phyloP scores from a whole-genome alignment of 2,329 filamentous ascomycete species.

The Cladosporium sp. region DNA sequence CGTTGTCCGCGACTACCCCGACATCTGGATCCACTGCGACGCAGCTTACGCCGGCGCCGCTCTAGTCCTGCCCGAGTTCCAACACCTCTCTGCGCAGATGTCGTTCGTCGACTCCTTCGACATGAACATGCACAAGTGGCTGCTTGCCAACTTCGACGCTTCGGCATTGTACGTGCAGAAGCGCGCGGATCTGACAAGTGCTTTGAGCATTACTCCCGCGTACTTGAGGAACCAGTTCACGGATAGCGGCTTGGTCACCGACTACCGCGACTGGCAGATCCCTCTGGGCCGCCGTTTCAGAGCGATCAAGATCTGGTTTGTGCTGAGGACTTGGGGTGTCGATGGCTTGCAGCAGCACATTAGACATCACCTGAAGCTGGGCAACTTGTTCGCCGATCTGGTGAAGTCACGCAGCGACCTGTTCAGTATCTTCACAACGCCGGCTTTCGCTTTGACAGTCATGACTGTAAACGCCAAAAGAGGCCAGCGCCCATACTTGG shows the following conservation, averaged over 20 bases:
- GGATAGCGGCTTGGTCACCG: conserved; percentile 80
- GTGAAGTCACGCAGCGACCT: conserved; percentile 64
- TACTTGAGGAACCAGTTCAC: conserved; percentile 83
- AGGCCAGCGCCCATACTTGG: conserved; percentile 28
- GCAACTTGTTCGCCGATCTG: conserved; percentile 67
- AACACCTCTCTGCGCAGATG: conserved; percentile 64
- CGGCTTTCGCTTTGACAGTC: conserved; percentile 77
- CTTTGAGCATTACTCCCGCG: conserved; percentile 74
- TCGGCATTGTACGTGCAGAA: conserved; percentile 78
- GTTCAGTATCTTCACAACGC: conserved; percentile 72
- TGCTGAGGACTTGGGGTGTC: conserved; percentile 79
- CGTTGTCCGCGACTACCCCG: conserved; percentile 54
- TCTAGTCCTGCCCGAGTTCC: conserved; percentile 78
- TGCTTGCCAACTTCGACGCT: conserved; percentile 88
- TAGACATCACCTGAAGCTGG: conserved; percentile 65
- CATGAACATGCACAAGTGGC: conserved; percentile 97
- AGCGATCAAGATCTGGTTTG: conserved; percentile 92
- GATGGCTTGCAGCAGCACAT: conserved; percentile 74
- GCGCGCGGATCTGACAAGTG: conserved; percentile 73
- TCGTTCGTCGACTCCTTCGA: conserved; percentile 81
- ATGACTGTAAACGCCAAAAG: conserved; percentile 61
- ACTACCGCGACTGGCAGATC: conserved; percentile 97
- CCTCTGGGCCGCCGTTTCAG: conserved; percentile 87
- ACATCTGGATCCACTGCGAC: conserved; percentile 90
- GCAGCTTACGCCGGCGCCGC: conserved; percentile 89